A percentile compares a stretch with the other conserved stretches of the same genome.
Evolutionary conservation across 768 basidiomycete genomes (phyloP).

Genomic region (Auriscalpium orientale): DNA sequence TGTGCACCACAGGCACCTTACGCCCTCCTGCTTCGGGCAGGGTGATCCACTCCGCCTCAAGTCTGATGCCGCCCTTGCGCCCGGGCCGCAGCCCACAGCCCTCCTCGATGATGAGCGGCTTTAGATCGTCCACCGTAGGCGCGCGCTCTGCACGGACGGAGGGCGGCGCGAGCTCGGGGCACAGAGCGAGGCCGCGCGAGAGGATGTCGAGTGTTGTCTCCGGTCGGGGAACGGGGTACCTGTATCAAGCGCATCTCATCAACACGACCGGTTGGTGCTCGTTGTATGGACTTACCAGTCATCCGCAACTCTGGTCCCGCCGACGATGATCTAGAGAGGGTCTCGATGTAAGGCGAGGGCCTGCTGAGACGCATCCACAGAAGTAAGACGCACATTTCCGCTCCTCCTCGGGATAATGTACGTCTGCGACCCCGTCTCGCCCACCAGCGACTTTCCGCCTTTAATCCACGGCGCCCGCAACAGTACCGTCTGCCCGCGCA

Average conservation of each 20-base stretch:
- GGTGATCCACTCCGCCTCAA: slow-evolving; percentile 41
- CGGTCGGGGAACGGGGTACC: slow-evolving; percentile 59
- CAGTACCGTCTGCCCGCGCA: slow-evolving; percentile 39
- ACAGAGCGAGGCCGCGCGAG: slow-evolving; percentile 29
- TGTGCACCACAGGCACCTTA: slow-evolving; percentile 46
- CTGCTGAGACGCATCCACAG: too few relatives aligned
- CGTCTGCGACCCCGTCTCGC: slow-evolving; percentile 36
- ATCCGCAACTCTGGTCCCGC: slow-evolving; percentile 48
- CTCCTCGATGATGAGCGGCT: slow-evolving; percentile 30
- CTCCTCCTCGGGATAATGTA: slow-evolving; percentile 60
- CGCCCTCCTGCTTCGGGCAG: slow-evolving; percentile 16
- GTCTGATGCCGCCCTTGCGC: slow-evolving; percentile 58
- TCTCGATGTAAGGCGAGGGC: neutral
- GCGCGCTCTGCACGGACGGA: slow-evolving; percentile 16
- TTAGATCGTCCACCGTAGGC: slow-evolving; percentile 32
- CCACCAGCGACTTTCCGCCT: slow-evolving; percentile 41
- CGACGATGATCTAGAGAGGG: slow-evolving; percentile 40
- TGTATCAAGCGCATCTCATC: neutral
- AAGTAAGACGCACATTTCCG: slow-evolving; percentile 31
- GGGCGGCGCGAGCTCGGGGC: slow-evolving; percentile 25
- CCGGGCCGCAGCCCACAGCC: slow-evolving; percentile 60
- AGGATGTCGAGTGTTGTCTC: slow-evolving; percentile 58
- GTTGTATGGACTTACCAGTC: slow-evolving; percentile 43
- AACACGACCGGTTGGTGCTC: too few relatives aligned
- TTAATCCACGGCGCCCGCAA: slow-evolving; percentile 43